Base-by-base conservation (phyloP, 2,329 filamentous ascomycete species). In the Penicillium sp. region DNA sequence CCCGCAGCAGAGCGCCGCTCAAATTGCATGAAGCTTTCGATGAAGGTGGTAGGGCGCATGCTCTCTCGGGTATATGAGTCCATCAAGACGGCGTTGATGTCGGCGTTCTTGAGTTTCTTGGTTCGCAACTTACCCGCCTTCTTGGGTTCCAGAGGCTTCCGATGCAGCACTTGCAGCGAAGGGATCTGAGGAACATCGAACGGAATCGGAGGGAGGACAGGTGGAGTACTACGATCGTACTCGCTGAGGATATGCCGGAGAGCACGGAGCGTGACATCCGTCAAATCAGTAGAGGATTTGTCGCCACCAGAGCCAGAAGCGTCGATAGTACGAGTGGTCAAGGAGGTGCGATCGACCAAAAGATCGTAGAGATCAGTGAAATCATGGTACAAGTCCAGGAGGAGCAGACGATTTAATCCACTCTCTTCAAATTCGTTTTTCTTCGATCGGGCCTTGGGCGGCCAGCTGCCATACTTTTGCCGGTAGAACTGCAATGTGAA, bases 341-440 rank as follows among this genome's bases (percentile, higher is more conserved):
- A 73, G 31, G 85, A 83, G 25, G 82, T 83, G 23, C 92, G 87
- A 71, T 97, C 91, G 5, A 91, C 94, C 14, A 96, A 77, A 55
- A 96, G 79, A 68, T 97, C 92, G 73, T 97, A 97, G 15, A 97
- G 79, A 37, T 87, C 85, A 63, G 89, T 90, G 67, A 97, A 85
- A 70, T 99, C 93, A 25, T 85, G 82, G 74, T 97, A 97, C 8
- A 97, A 77, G 42, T 90, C 87, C 68, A 86, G 85, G 41, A 97
- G 79, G 6, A 96, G 90, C 43, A 91, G 75, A 23, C 94, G 84
- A 72, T 97, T 97, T 22, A 97, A 81, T 0, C 93, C 93, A 63
- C 86, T 89, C 64, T 92, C 91, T 26, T 89, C 87, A 61, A 96
- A 90, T 1, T 87, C 84, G 69, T 96, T 96, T 82, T 95, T 96